Base-by-base conservation (phyloP, 2,329 filamentous ascomycete species). In the Penicillium sp. region DNA sequence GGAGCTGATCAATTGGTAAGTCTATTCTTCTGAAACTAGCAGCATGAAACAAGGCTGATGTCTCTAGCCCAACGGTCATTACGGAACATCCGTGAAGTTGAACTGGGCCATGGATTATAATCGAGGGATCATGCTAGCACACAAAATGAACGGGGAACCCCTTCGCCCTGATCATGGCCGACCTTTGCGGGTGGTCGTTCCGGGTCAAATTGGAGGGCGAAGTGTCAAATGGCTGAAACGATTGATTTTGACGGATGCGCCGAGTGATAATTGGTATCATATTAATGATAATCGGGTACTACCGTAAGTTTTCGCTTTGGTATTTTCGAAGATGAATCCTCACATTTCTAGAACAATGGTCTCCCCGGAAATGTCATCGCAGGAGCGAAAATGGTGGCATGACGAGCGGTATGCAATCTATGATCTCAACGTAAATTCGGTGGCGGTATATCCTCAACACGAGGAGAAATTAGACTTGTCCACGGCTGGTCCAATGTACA, bases 241-340 rank as follows among this genome's bases (percentile, higher is more conserved):
- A 48, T 75, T 95, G 43, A 83, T 88, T 29, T 63, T 95, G 34
- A 90, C 87, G 0, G 76, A 80, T 7, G 70, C 74, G 15, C 87
- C 88, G 0, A 94, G 87, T 57, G 82, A 90, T 46, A 95, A 93
- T 57, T 94, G 87, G 86, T 95, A 95, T 55, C 89, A 95, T 62
- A 87, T 93, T 45, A 89, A 92, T 62, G 89, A 95, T 61, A 95
- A 95, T 59, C 73, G 87, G 41, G 87, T 95, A 1, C 67, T 95
- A 26, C 89, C 89, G 48, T 74, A 52, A 56, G 69, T 64, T 3
- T 2, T 16, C 23, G 4, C 27, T 6, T 2, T 8, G 15, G 12
- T 8, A 10, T 15, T 30, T 4, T 22, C 8, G 15, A 23, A 5
- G 22, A 7, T 12, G 16, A 6, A 38, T 43, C 47, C 15, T 45